Percentiles rank a stretch among this genome's conserved stretches.
These are phyloP conservation scores for Penicillium psychrofluorescens DNA, from an alignment of 495 filamentous ascomycete species.

Conservation along the genomic window DNA sequence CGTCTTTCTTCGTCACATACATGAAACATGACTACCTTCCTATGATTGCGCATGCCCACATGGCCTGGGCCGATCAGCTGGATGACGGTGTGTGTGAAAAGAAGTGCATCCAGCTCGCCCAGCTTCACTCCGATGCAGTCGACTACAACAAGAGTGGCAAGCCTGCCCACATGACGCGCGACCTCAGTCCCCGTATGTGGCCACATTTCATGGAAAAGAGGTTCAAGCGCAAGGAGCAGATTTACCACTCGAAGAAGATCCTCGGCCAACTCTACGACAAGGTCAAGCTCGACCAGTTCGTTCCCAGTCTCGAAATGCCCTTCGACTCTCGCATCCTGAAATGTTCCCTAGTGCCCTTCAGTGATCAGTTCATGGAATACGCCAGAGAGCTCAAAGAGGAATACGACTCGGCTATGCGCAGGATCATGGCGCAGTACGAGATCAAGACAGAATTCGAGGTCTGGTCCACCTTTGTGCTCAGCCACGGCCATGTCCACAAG, in stretches of 20 bases:
- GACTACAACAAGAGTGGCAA: constrained; percentile 90
- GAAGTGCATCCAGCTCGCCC: constrained; percentile 70
- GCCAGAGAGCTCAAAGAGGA: constrained; percentile 61
- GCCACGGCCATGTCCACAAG: constrained; percentile 53
- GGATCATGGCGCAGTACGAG: constrained; percentile 80
- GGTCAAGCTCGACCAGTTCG: constrained; percentile 60
- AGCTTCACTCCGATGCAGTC: constrained; percentile 82
- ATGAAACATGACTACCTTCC: constrained; percentile 88
- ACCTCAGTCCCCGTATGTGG: constrained; percentile 53
- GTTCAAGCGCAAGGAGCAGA: constrained; percentile 35
- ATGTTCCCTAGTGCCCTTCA: constrained; percentile 42
- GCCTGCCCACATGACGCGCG: constrained; percentile 57
- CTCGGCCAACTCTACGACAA: constrained; percentile 80
- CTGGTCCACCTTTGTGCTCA: constrained; percentile 76
- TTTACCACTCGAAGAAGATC: constrained; percentile 63
- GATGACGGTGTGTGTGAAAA: constrained; percentile 55
- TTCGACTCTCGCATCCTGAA: constrained; percentile 77
- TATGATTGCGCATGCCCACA: constrained; percentile 74
- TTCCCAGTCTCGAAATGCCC: constrained; percentile 55
- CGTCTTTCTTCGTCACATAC: constrained; percentile 80
- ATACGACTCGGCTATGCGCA: constrained; percentile 70
- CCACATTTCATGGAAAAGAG: constrained; percentile 92
- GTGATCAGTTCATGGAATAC: constrained; percentile 44
- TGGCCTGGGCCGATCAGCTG: constrained; percentile 65
- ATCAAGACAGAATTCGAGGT: constrained; percentile 88